Evolutionary conservation across 768 basidiomycete genomes (phyloP).

Genomic region (Butyriboletus loyo): DNA sequence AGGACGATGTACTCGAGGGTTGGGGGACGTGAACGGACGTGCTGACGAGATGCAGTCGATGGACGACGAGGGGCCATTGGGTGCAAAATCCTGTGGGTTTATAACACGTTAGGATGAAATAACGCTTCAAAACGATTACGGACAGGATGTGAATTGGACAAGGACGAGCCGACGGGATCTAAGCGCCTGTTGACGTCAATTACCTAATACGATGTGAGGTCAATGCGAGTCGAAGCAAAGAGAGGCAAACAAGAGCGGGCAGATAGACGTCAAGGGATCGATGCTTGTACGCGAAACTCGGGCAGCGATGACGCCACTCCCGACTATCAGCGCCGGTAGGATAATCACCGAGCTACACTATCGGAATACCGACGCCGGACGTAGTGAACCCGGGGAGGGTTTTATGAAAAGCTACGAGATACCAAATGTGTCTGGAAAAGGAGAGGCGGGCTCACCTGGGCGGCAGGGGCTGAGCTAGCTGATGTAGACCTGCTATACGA

Average conservation of each 20-base stretch:
- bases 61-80: background rate
- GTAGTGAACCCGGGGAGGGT: slow-evolving; percentile 13
- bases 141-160: slow-evolving; percentile 15
- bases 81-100: slow-evolving; percentile 12
- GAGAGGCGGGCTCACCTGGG: slow-evolving; percentile 21
- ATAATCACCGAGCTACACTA: slow-evolving; percentile 22
- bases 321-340: slow-evolving; percentile 10
- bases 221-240: background rate
- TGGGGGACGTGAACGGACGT: slow-evolving; percentile 11
- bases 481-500: slow-evolving; percentile 24
- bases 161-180: slow-evolving; percentile 12
- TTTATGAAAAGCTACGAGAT: slow-evolving; percentile 6
- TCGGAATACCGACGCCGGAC: slow-evolving; percentile 13
- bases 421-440: slow-evolving; percentile 8
- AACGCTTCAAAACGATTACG: slow-evolving; percentile 14
- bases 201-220: slow-evolving; percentile 25
- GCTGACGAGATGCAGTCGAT: background rate
- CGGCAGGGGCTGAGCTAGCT: slow-evolving; percentile 19
- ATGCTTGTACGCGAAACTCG: background rate
- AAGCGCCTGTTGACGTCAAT: slow-evolving; percentile 25
- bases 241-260: slow-evolving; percentile 12
- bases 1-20: slow-evolving; percentile 12
- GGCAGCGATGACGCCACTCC: background rate
- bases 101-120: slow-evolving; percentile 21
- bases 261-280: slow-evolving; percentile 4